Evolutionary conservation across 225 moss, liverwort and hornwort species (phyloP).

Genomic region (Asterella californica): DNA sequence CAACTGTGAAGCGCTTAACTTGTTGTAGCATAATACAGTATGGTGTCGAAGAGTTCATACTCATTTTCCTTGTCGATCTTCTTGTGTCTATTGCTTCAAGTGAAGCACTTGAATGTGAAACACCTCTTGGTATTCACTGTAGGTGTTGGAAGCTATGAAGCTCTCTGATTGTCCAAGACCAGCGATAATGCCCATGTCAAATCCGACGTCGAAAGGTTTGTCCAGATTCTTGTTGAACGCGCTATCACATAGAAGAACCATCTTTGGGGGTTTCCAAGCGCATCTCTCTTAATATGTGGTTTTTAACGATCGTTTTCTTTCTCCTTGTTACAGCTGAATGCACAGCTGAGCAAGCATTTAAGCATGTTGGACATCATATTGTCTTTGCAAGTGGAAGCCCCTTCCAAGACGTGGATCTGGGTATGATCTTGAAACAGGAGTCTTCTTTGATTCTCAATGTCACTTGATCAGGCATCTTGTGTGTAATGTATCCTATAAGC

Average conservation of each 20-base stretch:
- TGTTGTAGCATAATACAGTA: not conserved
- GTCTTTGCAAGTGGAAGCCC: conserved; percentile 96
- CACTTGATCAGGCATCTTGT: not conserved
- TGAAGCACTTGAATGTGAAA: not conserved
- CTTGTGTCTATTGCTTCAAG: not conserved
- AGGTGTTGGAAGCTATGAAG: conserved; percentile 94
- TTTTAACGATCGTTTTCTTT: not conserved
- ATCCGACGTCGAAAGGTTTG: conserved; percentile 83
- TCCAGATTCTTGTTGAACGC: not conserved
- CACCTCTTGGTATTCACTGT: not conserved
- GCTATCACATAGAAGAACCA: not conserved
- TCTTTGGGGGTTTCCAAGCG: not conserved
- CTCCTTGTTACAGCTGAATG: conserved; percentile 63
- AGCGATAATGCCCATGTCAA: conserved; percentile 89
- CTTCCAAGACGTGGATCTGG: conserved; percentile 90
- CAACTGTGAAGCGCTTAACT: not conserved
- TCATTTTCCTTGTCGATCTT: not conserved
- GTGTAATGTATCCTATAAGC: not conserved
- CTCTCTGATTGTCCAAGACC: conserved; percentile 69
- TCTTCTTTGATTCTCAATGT: not conserved
- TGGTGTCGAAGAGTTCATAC: not conserved
- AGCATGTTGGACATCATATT: conserved; percentile 73
- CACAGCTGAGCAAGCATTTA: conserved; percentile 91
- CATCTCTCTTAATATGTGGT: not conserved
- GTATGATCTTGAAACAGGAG: conserved; percentile 25